These are phyloP conservation scores for Mycena belliarum DNA, from an alignment of 768 basidiomycete genomes.

Conservation along the genomic window DNA sequence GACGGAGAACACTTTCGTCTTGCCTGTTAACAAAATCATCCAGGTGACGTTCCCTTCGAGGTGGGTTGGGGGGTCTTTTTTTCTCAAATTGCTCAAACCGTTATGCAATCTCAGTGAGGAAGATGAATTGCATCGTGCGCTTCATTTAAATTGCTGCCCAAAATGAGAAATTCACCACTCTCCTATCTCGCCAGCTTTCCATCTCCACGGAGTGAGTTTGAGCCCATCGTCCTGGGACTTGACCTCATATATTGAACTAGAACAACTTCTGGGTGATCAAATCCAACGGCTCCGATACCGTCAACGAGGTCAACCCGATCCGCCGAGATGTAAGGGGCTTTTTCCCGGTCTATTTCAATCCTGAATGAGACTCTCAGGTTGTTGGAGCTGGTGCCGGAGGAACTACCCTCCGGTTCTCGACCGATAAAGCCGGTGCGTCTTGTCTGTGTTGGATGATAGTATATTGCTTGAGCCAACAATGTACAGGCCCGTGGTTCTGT, in stretches of 20 bases:
- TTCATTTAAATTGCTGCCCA: slow-evolving; percentile 7
- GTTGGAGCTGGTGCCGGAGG: slow-evolving; percentile 17
- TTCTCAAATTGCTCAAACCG: too few species aligned
- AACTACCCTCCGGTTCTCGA: slow-evolving; percentile 49
- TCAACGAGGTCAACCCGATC: slow-evolving; percentile 53
- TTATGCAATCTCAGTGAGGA: too few species aligned
- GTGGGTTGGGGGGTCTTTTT: too few species aligned
- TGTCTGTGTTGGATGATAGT: neutral
- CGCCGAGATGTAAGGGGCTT: slow-evolving; percentile 27
- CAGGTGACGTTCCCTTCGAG: slow-evolving; percentile 30
- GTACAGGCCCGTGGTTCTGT: neutral
- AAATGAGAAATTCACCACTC: neutral
- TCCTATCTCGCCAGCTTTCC: slow-evolving; percentile 22
- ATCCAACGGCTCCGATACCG: slow-evolving; percentile 30
- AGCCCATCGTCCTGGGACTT: too few species aligned
- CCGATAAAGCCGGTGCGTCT: slow-evolving; percentile 35
- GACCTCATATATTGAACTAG: neutral
- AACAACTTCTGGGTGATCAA: slow-evolving; percentile 41
- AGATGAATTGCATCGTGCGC: too few species aligned
- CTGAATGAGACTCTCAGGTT: neutral
- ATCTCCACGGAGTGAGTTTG: slow-evolving; percentile 26
- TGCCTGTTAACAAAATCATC: slow-evolving; percentile 40
- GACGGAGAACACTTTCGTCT: slow-evolving; percentile 40
- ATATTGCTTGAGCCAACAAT: neutral
- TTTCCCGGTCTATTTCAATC: too few species aligned